Percentiles rank a stretch among this genome's conserved stretches.
Evolutionary conservation across 441 rosid species (phyloP).

Genomic region (Erysimum pusillum): DNA sequence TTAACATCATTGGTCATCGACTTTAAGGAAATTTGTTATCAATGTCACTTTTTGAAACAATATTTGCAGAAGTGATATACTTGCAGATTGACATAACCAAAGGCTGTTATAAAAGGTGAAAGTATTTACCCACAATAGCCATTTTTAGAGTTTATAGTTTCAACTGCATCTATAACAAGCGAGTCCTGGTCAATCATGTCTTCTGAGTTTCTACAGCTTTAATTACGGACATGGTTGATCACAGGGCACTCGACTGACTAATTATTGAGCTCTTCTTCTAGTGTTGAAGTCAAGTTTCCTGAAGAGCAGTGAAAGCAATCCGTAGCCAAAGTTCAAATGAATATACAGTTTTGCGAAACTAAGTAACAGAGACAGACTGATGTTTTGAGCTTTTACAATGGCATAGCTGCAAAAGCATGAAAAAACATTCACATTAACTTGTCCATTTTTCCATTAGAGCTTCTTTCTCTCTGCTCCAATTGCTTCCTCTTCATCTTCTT

Average conservation of each 20-base stretch:
- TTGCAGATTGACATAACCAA: neutral
- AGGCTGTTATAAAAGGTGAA: slow-evolving; percentile 6
- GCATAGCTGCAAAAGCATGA: slow-evolving; percentile 24
- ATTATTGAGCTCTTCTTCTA: slow-evolving; percentile 5
- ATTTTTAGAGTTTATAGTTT: neutral
- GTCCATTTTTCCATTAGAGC: slow-evolving; percentile 5
- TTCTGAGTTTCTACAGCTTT: neutral
- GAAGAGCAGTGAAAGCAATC: slow-evolving; percentile 29
- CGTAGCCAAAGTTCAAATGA: slow-evolving; percentile 40
- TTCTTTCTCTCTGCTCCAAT: slow-evolving; percentile 55
- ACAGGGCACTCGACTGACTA: neutral
- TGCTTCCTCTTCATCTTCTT: slow-evolving; percentile 52
- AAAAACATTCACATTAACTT: slow-evolving; percentile 31
- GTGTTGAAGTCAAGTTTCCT: slow-evolving; percentile 7
- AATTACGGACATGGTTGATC: neutral
- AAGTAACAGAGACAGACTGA: slow-evolving; percentile 25
- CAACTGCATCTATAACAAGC: neutral
- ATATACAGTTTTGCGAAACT: slow-evolving; percentile 42
- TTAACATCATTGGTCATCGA: slow-evolving; percentile 17
- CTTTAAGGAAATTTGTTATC: slow-evolving; percentile 13
- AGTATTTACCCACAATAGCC: neutral
- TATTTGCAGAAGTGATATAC: slow-evolving; percentile 11
- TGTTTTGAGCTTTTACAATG: slow-evolving; percentile 35
- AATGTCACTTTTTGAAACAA: slow-evolving; percentile 22
- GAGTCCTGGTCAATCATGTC: neutral